Conservation (phyloP, 2,329 filamentous ascomycete species). For the Microcyclospora pomicola region DNA sequence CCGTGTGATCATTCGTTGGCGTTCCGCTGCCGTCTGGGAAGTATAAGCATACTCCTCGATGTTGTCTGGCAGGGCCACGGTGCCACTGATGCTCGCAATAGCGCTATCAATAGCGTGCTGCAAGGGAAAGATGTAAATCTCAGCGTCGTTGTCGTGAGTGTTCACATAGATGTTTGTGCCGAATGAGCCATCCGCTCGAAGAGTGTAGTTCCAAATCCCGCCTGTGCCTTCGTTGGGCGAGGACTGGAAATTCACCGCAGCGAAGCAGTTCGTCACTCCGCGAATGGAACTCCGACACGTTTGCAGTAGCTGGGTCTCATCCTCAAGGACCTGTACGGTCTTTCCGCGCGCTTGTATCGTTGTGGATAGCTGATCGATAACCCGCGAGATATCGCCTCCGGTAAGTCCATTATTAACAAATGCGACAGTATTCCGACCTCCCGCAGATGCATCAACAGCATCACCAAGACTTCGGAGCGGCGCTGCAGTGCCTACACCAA, state of each 20-base stretch:
- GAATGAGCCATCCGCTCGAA: slow-evolving; percentile 61
- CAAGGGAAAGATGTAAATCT: slow-evolving; percentile 66
- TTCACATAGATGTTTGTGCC: slow-evolving; percentile 48
- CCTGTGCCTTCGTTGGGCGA: slow-evolving; percentile 57
- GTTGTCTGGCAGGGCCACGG: slow-evolving; percentile 20
- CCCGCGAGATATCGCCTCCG: slow-evolving; percentile 56
- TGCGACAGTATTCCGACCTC: slow-evolving; percentile 53
- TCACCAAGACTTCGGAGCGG: slow-evolving; percentile 51
- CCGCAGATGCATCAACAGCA: slow-evolving; percentile 44
- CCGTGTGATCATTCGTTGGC: slow-evolving; percentile 49
- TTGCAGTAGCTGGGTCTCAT: slow-evolving; percentile 44
- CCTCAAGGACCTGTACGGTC: slow-evolving; percentile 39
- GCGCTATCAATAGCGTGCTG: slow-evolving; percentile 64
- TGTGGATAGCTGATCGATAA: slow-evolving; percentile 51
- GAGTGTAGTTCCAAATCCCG: slow-evolving; percentile 71
- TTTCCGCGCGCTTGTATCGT: slow-evolving; percentile 44
- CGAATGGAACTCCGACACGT: slow-evolving; percentile 44
- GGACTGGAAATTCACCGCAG: slow-evolving; percentile 58
- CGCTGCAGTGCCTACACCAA: slow-evolving; percentile 52
- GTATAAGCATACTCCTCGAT: slow-evolving; percentile 64
- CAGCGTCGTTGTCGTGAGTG: slow-evolving; percentile 53
- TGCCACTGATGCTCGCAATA: slow-evolving; percentile 46
- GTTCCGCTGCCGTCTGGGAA: slow-evolving; percentile 52
- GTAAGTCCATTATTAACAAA: slow-evolving; percentile 62
- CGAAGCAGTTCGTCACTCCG: slow-evolving; percentile 59